Base-by-base conservation (phyloP, 805 yeast genomes). In the Jamesozyma piceae region DNA sequence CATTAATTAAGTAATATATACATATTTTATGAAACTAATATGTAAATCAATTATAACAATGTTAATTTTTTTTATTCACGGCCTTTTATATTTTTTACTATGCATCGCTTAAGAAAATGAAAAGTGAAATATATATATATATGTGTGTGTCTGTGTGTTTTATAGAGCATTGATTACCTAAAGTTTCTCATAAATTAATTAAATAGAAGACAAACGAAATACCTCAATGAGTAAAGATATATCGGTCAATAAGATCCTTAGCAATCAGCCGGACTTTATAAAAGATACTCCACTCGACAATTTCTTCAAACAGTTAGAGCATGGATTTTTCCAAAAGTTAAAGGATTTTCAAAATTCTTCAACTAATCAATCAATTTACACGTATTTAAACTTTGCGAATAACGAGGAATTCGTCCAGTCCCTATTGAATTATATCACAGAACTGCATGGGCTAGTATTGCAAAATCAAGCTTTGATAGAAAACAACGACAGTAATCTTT, bases 261-360 rank as follows among this genome's bases (percentile, higher is more conserved):
- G 37, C 5, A 50, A 47, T 26, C 41, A 46, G 20, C 72, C 71
- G 3, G 60, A 64, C 17, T 54, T 60, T 27, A 39, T 49, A 1
- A 43, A 60, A n/a, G 47, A 54, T 17, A 57, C 65, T 1, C 58
- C 62, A 3, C 42, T 68, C n/a, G 72, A 68, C 43, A 41, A 24
- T 1, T 50, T 52, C 14, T 68, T 68, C 44, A 35, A 43, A 10
- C 39, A 41, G 3, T 27, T 61, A 1, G 48, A 52, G 32, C 37
- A 44, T 6, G 35, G 50, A 5, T 26, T 59, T 18, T 35, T 54
- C 5, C 39, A 49, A 5, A 53, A 48, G 31, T 31, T 53, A 6
- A 27, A 33, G 21, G 20, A 20, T 1, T 34, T 39, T 28, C 19
- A 33, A 5, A 18, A 38, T 20, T 15, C 21, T 18, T 17, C 15